Evolutionary conservation across 176 grass and related monocot genomes (phyloP), one percentile per base, ranked within the genome.

Genomic region (Oryza coarctata): DNA sequence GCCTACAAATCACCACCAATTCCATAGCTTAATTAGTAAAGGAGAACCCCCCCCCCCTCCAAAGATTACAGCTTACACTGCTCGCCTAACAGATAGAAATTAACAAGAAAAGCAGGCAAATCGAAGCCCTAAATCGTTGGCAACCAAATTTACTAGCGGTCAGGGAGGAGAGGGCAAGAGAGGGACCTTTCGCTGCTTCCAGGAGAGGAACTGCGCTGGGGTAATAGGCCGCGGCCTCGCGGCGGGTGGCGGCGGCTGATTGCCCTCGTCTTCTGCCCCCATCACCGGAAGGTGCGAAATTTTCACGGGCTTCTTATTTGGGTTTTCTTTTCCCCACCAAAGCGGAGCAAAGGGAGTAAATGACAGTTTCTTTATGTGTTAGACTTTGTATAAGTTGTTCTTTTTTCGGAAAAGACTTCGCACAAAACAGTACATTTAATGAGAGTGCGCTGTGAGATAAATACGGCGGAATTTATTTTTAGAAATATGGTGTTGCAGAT

Each of bases 151-250:
- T 55, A 1, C 22, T 45, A 33, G 22, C 7, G 4, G 32, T 4
- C 9, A 26, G 33, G 44, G 45, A 22, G 32, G 32, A 33, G 9
- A 38, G 57, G 15, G 40, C 43, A 12, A 78, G 20, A 61, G 14
- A 60, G 41, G 8, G 13, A 97, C 92, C 92, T 94, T 97, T 25
- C 70, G 92, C 71, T 87, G 90, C 75, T 94, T 97, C 92, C 94
- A 97, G 68, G 92, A 87, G 63, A 94, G 88, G 78, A 94, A 94
- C 55, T 97, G 91, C 1, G 85, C 80, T 12, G 85, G 57, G n/a
- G 88, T 86, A 6, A 97, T 88, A 47, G 85, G 30, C 62, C 44
- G 78, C 10, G 83, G 32, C 66, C 14, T 70, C 61, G 76, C 28
- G 20, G 14, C 68, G 0, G 78, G 22, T 2, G 22, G 87, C 35